Evolutionary conservation across 805 yeast species (phyloP), one percentile per base, ranked within the genome.

Genomic region (Saturnispora gosingensis): DNA sequence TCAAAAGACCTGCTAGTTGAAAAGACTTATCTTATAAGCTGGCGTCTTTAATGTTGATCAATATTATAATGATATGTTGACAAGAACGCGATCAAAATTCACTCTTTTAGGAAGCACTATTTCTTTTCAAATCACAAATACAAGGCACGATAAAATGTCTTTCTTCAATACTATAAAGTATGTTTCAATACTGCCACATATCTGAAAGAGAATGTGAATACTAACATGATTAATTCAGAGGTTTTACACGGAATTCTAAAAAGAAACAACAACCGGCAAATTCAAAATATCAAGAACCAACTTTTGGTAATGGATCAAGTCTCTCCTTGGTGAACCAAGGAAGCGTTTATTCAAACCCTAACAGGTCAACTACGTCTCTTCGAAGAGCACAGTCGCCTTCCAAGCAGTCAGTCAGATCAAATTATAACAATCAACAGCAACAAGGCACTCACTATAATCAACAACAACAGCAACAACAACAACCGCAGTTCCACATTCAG

Each of bases 181-280:
- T 20, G 70, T 62, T n/a, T 24, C 7, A 5, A 16, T 18, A 10
- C 5, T 9, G 5, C 6, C 15, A 38, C 5, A 18, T 18, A 8
- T 18, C 16, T 16, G 11, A 5, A 11, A 4, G 11, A 22, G 28
- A 13, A 15, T 3, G 15, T 2, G 24, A 13, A 27, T 45, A 52
- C 54, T 45, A 39, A 52, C 51, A 18, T 45, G 4, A 7, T 4
- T 6, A 4, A 4, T 45, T 15, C 52, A 76, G 81, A 63, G 82
- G 85, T 9, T 78, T 81, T 56, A 83, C 85, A n/a, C 74, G 85
- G 60, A 63, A 60, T 40, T 62, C 66, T 9, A 65, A 64, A 45
- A 68, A 68, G 59, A 68, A 67, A 53, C 59, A 60, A 42, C 66
- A 63, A 48, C 48, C 50, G n/a, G 49, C 35, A 20, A 55, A 53